Percentiles rank a stretch among this genome's conserved stretches.
phyloP scores from a whole-genome alignment of 306 rosid species.

The Abrus pulchellus region DNA sequence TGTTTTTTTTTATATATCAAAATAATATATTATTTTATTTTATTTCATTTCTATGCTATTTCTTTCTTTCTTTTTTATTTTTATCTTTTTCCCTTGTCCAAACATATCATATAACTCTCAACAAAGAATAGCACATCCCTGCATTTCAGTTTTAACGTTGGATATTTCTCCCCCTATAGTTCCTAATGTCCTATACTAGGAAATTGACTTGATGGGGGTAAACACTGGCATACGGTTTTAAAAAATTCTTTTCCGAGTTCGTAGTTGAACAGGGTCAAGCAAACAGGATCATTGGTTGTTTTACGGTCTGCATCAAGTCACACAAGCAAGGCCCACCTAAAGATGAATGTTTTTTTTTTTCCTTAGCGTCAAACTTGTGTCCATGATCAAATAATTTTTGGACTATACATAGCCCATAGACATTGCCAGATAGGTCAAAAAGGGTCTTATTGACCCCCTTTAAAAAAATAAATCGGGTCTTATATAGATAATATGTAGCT shows the following conservation, averaged over 20 bases:
- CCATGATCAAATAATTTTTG: not conserved
- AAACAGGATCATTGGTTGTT: not conserved
- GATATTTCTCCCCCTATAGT: not conserved
- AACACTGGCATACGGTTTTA: not conserved
- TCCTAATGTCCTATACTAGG: not conserved
- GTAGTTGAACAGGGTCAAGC: not conserved
- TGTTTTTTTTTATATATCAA: no score
- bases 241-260: no score
- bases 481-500: no score
- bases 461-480: no score
- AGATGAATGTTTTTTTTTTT: not conserved
- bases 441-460: no score
- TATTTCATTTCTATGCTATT: no score
- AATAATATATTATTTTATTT: no score
- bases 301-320: slow-evolving; percentile 1
- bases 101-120: not conserved
- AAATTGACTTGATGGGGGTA: not conserved
- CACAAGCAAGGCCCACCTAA: slow-evolving; percentile 4
- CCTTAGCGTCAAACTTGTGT: not conserved
- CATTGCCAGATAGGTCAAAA: no score
- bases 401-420: not conserved
- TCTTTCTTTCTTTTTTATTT: no score
- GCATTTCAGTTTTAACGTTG: not conserved
- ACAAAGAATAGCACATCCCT: not conserved
- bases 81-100: no score